Base-by-base conservation (phyloP, 257 asterid genomes). In the Scutellaria baicalensis region DNA sequence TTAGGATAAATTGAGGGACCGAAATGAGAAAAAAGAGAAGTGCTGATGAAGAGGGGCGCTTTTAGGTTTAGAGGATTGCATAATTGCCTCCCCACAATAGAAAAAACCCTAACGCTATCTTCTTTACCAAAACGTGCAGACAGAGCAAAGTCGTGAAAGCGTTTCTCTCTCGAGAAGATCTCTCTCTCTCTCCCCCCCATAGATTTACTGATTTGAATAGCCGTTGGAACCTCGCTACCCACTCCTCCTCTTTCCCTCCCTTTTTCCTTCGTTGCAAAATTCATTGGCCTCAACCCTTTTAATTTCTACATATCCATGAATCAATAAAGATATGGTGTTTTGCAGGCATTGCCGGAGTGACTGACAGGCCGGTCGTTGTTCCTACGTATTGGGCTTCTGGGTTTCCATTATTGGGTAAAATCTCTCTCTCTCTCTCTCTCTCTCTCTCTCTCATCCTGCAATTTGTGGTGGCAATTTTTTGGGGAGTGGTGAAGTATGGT, bases 71-170 rank as follows among this genome's bases (percentile, higher is more conserved):
- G 21, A 12, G 62, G 55, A 77, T 68, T 59, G 33, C 33, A 27
- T 27, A 1, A 2, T 27, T 27, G 70, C 45, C 39, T 64, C 54
- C 69, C 17, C 66, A 42, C 78, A 14, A 8, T 6, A 36, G 14
- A 21, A 73, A 80, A 69, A 81, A 77, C 85, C 85, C 85, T 81
- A 80, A 61, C 79, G 69, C 76, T 63, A 49, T 75, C 76, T 45
- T 52, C 44, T 72, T 55, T 61, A 5, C 63, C 78, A 36, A 80
- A 73, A 59, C 77, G 73, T 44, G 71, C 70, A 72, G 64, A 52
- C 49, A 38, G 60, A 64, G 45, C 43, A 49, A 77, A 77, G 71
- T 81, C 85, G 85, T 72, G 77, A 51, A 13, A 65, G 20, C 82
- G 82, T 70, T 81, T 80, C 83, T 76, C 52, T 80, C 83, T 76